Percentiles rank a stretch among this genome's conserved stretches.
These are phyloP conservation scores for Cryptomeria japonica DNA, from an alignment of 75 land plant genomes.

Conservation along the genomic window DNA sequence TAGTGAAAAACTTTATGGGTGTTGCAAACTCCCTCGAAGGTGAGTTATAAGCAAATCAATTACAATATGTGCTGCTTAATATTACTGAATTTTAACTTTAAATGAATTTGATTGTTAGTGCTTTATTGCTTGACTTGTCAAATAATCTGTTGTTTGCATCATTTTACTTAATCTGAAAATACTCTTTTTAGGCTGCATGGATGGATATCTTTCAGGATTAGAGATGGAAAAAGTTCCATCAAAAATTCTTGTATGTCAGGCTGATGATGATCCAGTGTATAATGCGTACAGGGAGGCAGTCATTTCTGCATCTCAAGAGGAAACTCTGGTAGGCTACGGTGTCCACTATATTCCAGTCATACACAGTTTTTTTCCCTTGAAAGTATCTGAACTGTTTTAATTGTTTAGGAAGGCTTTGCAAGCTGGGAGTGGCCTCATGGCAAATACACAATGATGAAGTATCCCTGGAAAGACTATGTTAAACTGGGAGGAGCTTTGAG, in stretches of 20 bases:
- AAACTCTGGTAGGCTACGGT: slow-evolving; percentile 51
- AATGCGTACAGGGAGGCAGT: slow-evolving; percentile 65
- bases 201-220: slow-evolving; percentile 62
- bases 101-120: not conserved
- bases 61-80: not conserved
- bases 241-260: slow-evolving; percentile 58
- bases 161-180: not conserved
- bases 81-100: too few relatives aligned
- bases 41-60: slow-evolving; percentile 11
- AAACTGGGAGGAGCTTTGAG: slow-evolving; percentile 73
- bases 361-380: not conserved
- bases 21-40: slow-evolving; percentile 78
- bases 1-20: slow-evolving; percentile 54
- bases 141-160: not conserved
- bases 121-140: not conserved
- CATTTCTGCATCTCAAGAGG: slow-evolving; percentile 60
- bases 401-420: slow-evolving; percentile 70
- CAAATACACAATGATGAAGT: slow-evolving; percentile 49
- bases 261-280: slow-evolving; percentile 67
- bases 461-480: slow-evolving; percentile 83
- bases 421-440: slow-evolving; percentile 95
- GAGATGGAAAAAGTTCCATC: slow-evolving; percentile 60
- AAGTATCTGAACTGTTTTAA: not conserved
- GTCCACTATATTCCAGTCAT: not conserved
- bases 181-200: slow-evolving; percentile 55